A percentile compares a stretch with the other conserved stretches of the same genome.
Conservation (phyloP, 441 rosid species). For the Populus tomentosa region DNA sequence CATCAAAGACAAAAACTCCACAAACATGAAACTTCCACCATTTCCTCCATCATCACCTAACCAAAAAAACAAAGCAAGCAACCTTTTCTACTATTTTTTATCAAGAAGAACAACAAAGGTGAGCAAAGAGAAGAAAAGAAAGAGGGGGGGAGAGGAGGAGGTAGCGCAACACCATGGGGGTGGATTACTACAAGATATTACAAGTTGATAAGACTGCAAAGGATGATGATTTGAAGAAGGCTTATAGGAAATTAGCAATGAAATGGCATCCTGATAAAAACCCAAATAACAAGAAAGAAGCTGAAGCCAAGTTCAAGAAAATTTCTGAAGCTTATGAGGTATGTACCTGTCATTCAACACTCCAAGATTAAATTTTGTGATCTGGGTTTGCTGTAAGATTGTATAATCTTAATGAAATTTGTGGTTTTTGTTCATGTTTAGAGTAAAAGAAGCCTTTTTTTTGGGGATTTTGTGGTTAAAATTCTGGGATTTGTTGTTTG, state of each 20-base stretch:
- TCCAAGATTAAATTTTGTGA: background rate
- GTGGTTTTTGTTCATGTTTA: background rate
- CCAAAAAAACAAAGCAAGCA: too few relatives aligned
- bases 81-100: too few relatives aligned
- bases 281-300: conserved; percentile 57
- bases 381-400: background rate
- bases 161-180: too few relatives aligned
- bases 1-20: background rate
- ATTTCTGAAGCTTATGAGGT: conserved; percentile 88
- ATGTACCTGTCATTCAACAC: background rate
- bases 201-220: too few relatives aligned
- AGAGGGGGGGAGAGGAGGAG: too few relatives aligned
- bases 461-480: background rate
- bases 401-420: background rate
- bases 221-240: too few relatives aligned
- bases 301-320: conserved; percentile 83
- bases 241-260: too few relatives aligned
- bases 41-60: background rate
- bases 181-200: too few relatives aligned
- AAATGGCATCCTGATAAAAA: too few relatives aligned
- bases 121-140: too few relatives aligned
- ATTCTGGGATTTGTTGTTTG: background rate
- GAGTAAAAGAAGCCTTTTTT: background rate
- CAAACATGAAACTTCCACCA: background rate
- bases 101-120: too few relatives aligned